Evolutionary conservation across 169 alveolate species (phyloP).

Genomic region (Ophryocystis elektroscirrha): DNA sequence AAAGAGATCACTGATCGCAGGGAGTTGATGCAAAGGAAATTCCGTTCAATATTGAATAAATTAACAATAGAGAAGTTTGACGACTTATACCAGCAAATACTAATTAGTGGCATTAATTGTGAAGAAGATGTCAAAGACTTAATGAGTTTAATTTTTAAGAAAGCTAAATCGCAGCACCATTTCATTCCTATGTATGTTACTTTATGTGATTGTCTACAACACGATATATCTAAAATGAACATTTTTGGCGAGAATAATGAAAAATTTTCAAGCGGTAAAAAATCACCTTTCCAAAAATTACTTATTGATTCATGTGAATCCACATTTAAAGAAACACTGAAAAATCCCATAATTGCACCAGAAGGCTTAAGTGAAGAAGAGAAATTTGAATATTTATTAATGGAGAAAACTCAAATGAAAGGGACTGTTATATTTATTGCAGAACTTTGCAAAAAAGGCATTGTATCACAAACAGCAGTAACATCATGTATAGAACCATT

Average conservation of each 20-base stretch:
- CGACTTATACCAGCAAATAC: conserved; percentile 23
- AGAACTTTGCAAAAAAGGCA: conserved; percentile 22
- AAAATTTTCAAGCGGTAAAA: too few species aligned
- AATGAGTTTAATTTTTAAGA: conserved; percentile 28
- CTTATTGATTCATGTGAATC: too few species aligned
- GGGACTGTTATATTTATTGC: conserved; percentile 38
- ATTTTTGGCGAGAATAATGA: too few species aligned
- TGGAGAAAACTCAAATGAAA: conserved; percentile 29
- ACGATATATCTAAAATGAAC: too few species aligned
- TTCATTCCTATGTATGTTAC: conserved; percentile 16
- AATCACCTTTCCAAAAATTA: too few species aligned
- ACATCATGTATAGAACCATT: conserved; percentile 29
- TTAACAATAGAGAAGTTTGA: conserved; percentile 35
- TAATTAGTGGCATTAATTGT: conserved; percentile 18
- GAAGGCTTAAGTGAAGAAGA: conserved; percentile 25
- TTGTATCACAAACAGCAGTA: conserved; percentile 24
- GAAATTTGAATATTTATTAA: conserved; percentile 26
- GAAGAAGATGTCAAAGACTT: conserved; percentile 25
- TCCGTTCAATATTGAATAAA: conserved; percentile 25
- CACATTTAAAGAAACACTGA: too few species aligned
- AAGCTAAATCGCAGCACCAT: conserved; percentile 40
- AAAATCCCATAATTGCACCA: conserved; percentile 28
- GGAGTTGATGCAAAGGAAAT: conserved; percentile 4
- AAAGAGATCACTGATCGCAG: not conserved
- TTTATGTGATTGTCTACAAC: too few species aligned